Percentiles rank a stretch among this genome's conserved stretches.
These are phyloP conservation scores for Phytopythium delawarense DNA, from an alignment of 352 stramenopile species.

Conservation along the genomic window DNA sequence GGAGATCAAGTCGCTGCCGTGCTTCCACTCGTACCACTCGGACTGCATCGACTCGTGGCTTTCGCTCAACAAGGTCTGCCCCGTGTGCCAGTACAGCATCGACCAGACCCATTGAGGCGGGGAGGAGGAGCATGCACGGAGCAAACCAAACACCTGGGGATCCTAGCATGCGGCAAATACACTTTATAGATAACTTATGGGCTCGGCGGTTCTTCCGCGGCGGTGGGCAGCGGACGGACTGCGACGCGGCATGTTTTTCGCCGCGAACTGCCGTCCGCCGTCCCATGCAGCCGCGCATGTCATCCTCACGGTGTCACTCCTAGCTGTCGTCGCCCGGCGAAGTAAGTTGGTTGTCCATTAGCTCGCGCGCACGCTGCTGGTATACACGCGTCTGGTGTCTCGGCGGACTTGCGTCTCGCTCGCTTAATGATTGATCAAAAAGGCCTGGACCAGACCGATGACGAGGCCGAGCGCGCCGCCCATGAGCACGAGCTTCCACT, in stretches of 20 bases:
- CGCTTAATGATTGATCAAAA: constrained; percentile 77
- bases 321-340: background rate
- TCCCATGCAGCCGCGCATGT: background rate
- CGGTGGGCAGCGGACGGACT: background rate
- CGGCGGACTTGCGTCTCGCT: background rate
- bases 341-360: background rate
- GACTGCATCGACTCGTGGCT: constrained; percentile 93
- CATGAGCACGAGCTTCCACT: constrained; percentile 97
- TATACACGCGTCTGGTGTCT: background rate
- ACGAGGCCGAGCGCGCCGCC: constrained; percentile 90
- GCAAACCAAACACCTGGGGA: background rate
- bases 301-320: background rate
- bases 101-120: constrained; percentile 35
- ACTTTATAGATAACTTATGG: constrained; percentile 55
- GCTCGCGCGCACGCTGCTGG: background rate
- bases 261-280: background rate
- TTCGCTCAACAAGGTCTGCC: constrained; percentile 89
- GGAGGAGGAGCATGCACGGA: constrained; percentile 1
- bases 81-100: constrained; percentile 85
- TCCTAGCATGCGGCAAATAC: constrained; percentile 4
- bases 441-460: constrained; percentile 92
- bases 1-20: constrained; percentile 91
- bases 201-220: background rate
- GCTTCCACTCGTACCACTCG: constrained; percentile 93
- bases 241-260: background rate